Percentiles rank a stretch among this genome's conserved stretches.
These are phyloP conservation scores for Helicostylum pulchrum DNA, from an alignment of 192 early-diverging fungal genomes.

Conservation along the genomic window DNA sequence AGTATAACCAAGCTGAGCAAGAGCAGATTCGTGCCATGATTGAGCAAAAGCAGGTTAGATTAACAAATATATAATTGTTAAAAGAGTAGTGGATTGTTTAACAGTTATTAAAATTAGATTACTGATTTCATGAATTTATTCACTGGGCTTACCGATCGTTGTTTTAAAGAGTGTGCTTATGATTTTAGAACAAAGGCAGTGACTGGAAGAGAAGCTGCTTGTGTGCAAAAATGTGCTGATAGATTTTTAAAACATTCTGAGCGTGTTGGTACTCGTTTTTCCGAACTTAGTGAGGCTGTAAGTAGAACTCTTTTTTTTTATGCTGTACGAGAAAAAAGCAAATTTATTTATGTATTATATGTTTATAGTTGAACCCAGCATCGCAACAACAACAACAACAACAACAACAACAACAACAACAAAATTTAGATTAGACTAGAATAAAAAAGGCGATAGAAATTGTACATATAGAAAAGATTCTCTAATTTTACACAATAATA, in stretches of 20 bases:
- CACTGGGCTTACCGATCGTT: conserved; percentile 79
- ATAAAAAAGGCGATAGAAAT: neutral
- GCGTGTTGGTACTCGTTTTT: conserved; percentile 81
- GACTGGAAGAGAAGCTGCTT: conserved; percentile 83
- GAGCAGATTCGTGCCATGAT: conserved; percentile 81
- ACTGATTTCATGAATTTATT: conserved; percentile 88
- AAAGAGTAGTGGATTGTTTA: too few relatives aligned
- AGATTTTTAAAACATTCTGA: conserved; percentile 97
- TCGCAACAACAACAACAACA: neutral
- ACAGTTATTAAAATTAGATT: conserved; percentile 54
- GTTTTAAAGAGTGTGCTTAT: conserved; percentile 90
- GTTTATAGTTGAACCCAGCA: too few relatives aligned
- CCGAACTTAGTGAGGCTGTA: conserved; percentile 41
- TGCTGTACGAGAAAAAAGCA: too few relatives aligned
- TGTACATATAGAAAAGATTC: neutral
- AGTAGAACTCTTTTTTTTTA: neutral
- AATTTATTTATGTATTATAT: too few relatives aligned
- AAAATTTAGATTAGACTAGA: neutral
- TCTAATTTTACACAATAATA: neutral
- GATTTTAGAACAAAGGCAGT: conserved; percentile 94
- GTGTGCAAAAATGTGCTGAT: conserved; percentile 83
- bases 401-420: neutral
- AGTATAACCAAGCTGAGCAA: conserved; percentile 66
- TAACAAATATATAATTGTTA: neutral
- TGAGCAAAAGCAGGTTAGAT: conserved; percentile 87